Evolutionary conservation across 2,329 filamentous ascomycete genomes (phyloP).

Genomic region (Penicillium sp.): DNA sequence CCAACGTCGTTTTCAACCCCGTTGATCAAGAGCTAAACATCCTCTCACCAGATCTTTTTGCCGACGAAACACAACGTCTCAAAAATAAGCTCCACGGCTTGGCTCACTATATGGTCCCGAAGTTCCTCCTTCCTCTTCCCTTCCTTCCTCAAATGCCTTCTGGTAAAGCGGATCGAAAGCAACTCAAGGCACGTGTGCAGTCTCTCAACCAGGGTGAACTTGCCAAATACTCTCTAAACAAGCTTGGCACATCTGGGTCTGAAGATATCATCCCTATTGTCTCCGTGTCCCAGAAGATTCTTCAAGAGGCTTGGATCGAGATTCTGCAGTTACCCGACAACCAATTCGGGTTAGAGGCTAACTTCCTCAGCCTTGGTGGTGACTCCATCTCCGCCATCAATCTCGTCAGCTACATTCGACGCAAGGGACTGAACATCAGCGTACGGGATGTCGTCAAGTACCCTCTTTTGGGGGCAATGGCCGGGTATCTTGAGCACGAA

Average conservation of each 20-base stretch:
- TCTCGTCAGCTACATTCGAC: not conserved
- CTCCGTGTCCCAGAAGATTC: not conserved
- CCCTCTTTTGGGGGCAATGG: not conserved
- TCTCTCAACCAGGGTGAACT: not conserved
- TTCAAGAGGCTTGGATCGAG: not conserved
- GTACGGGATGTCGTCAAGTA: not conserved
- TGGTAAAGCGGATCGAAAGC: not conserved
- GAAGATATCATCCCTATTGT: not conserved
- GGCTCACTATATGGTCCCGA: not conserved
- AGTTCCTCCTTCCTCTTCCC: not conserved
- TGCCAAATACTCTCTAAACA: not conserved
- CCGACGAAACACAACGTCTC: not conserved
- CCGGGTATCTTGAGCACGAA: not conserved
- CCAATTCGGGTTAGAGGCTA: not conserved
- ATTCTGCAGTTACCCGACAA: not conserved
- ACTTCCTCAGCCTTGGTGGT: not conserved
- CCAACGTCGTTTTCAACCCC: not conserved
- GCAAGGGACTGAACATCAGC: not conserved
- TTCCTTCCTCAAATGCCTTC: not conserved
- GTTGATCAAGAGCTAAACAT: not conserved
- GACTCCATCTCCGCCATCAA: not conserved
- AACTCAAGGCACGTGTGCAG: not conserved
- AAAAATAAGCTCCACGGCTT: not conserved
- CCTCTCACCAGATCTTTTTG: not conserved
- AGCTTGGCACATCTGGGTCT: not conserved